phyloP scores from a whole-genome alignment of 805 yeast species.

The Barnettozyma siamensis region DNA sequence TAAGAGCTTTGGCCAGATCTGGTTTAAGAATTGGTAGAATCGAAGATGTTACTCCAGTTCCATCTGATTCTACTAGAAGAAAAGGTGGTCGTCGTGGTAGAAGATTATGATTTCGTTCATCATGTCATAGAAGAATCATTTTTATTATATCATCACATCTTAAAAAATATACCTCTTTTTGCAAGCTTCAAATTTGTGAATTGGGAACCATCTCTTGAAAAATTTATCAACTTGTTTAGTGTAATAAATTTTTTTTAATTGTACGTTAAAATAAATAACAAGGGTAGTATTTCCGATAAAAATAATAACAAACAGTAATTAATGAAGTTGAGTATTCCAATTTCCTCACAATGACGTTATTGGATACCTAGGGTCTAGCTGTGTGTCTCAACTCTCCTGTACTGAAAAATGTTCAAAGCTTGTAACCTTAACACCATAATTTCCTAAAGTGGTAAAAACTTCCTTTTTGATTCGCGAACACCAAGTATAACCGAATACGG shows the following conservation, averaged over 20 bases:
- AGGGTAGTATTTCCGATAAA: not conserved
- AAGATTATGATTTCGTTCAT: constrained; percentile 63
- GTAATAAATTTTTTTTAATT: constrained; percentile 24
- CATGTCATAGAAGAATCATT: constrained; percentile 7
- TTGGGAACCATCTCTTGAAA: constrained; percentile 9
- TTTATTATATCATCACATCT: constrained; percentile 6
- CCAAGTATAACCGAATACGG: not conserved
- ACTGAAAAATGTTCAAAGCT: no score
- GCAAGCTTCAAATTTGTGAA: not conserved
- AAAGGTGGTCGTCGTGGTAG: constrained; percentile 99
- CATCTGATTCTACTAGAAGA: constrained; percentile 99
- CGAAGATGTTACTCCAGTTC: constrained; percentile 99
- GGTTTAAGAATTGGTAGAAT: constrained; percentile 99
- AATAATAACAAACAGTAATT: not conserved
- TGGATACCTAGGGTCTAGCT: no score
- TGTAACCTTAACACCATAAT: no score
- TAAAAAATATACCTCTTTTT: constrained; percentile 5
- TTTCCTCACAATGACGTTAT: no score
- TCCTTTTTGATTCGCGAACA: no score
- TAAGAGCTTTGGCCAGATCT: constrained; percentile 99
- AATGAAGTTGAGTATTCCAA: no score
- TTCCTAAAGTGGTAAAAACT: not conserved
- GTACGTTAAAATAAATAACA: constrained; percentile 24
- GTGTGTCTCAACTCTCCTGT: no score
- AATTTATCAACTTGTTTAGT: constrained; percentile 20